Evolutionary conservation across 306 rosid genomes (phyloP).

Genomic region (Vigna mungo): DNA sequence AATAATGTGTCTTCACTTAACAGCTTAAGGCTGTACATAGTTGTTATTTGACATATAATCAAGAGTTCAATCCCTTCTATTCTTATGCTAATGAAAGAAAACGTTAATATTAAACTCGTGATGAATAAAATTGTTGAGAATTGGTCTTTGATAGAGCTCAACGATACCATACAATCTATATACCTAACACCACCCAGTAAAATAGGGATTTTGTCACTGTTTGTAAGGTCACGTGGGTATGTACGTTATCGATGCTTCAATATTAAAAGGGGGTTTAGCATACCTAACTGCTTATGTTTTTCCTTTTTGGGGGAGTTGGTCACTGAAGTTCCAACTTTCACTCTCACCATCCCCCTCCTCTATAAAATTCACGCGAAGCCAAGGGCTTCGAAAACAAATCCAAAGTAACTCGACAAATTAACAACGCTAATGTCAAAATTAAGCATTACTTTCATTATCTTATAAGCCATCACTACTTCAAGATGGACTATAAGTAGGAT

Average conservation of each 20-base stretch:
- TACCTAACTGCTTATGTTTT: background rate
- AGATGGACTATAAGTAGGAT: background rate
- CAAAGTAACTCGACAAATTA: background rate
- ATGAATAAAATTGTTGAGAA: background rate
- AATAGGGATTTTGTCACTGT: background rate
- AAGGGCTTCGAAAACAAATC: background rate
- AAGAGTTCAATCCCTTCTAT: background rate
- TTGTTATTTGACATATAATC: background rate
- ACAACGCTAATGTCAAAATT: background rate
- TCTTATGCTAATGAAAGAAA: background rate
- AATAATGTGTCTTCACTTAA: background rate
- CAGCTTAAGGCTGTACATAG: background rate
- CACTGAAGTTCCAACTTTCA: background rate
- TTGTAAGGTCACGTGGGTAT: background rate
- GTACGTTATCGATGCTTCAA: background rate
- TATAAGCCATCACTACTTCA: background rate
- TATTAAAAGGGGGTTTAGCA: background rate
- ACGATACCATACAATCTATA: background rate
- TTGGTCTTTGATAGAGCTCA: background rate
- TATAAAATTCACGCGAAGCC: background rate
- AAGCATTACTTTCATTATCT: constrained; percentile 22
- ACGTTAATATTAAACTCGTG: background rate
- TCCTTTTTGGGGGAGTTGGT: background rate
- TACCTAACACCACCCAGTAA: background rate
- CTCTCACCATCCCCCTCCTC: constrained; percentile 1